Base-by-base conservation (phyloP, 2,329 filamentous ascomycete species). In the Calonectria pseudoturangicola region DNA sequence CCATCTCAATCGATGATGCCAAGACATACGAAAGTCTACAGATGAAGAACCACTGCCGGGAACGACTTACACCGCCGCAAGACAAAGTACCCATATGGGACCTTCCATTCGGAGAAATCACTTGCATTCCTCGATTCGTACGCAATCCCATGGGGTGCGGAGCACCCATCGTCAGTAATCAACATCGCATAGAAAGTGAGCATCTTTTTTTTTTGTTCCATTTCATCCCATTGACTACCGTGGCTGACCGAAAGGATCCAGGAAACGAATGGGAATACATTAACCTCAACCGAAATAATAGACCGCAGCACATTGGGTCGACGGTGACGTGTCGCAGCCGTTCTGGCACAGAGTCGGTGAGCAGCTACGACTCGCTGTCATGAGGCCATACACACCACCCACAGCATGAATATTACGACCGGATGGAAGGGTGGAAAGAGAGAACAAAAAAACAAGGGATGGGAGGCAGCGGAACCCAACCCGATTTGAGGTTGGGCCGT, bases 1-100 rank as follows among this genome's bases (percentile, higher is more conserved):
- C 71, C n/a, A 47, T 76, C 25, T 72, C 62, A 25, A 45, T 76
- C 39, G 74, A 76, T 47, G 74, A 76, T n/a, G 73, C 68, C 6
- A 76, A 70, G 64, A 75, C 71, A 3, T 76, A 75, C 39, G 73
- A 76, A 28, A 21, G 43, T 25, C 25, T 70, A 9, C 74, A 75
- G 51, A 58, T 76, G 50, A 71, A 72, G 48, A 21, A 68, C 21
- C 74, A 76, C 28, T 76, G 68, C 41, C 68, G 71, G 25, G 66
- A 68, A 21, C 60, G 73, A 51, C 71, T 75, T 15, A 73, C 66
- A 47, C 73, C 74, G 39, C 73, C 74, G 16, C 62, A 67, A 48
- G 65, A 73, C 56, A 69, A 56, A 50, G 45, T 74, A 21, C 74
- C 70, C 21, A 73, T 30, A 41, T 47, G n/a, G 9, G 62, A 47